phyloP scores from a whole-genome alignment of 2,329 filamentous ascomycete species.

The Colletotrichum sp. region DNA sequence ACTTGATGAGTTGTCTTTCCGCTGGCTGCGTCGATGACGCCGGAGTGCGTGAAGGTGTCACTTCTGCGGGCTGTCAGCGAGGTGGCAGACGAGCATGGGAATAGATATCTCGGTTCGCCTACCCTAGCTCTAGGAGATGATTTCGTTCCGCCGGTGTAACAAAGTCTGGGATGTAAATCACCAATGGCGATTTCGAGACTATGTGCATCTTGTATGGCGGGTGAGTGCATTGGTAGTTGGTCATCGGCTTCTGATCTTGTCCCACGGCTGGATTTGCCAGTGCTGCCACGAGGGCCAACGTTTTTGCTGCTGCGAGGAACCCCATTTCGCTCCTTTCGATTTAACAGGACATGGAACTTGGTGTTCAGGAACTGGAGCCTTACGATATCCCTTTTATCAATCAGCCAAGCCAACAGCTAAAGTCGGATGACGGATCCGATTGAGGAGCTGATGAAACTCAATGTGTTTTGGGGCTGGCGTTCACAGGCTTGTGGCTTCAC shows the following conservation, averaged over 20 bases:
- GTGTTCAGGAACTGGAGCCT: neutral
- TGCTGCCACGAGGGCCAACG: neutral
- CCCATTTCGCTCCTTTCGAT: neutral
- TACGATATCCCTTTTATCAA: neutral
- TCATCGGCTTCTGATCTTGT: neutral
- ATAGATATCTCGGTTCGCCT: neutral
- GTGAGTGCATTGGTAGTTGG: slow-evolving; percentile 26
- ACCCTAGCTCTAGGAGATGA: slow-evolving; percentile 49
- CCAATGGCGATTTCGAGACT: slow-evolving; percentile 51
- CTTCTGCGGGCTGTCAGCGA: slow-evolving; percentile 31
- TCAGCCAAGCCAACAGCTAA: neutral
- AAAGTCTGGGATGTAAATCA: slow-evolving; percentile 54
- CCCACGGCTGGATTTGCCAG: neutral
- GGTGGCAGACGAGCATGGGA: neutral
- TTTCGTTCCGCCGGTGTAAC: slow-evolving; percentile 43
- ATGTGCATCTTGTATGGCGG: slow-evolving; percentile 46
- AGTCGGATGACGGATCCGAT: neutral
- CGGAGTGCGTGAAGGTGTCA: slow-evolving; percentile 48
- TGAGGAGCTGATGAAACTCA: neutral
- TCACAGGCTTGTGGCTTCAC: neutral
- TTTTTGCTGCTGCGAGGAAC: neutral
- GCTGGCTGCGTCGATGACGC: slow-evolving; percentile 38
- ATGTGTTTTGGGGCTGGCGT: neutral
- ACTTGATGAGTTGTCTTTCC: slow-evolving; percentile 37
- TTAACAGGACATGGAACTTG: neutral